Conservation (phyloP, 805 yeast genomes). For the Candida fluviatilis region DNA sequence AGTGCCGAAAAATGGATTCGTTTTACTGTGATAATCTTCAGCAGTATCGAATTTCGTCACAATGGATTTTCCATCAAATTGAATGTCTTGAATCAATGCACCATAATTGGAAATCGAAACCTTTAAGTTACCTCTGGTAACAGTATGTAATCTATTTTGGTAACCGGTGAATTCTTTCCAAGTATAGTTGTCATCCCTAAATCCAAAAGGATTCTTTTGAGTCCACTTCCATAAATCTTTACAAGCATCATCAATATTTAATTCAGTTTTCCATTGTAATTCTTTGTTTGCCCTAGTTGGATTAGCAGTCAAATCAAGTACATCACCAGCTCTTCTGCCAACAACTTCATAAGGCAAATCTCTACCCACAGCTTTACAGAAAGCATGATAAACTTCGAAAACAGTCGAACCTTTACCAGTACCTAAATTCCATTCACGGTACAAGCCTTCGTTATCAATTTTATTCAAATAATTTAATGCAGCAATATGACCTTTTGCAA, state of each 20-base stretch:
- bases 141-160: conserved; percentile 34
- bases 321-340: conserved; percentile 73
- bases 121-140: conserved; percentile 22
- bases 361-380: conserved; percentile 60
- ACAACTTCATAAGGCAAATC: conserved; percentile 62
- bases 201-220: conserved; percentile 62
- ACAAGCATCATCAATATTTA: conserved; percentile 60
- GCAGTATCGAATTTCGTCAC: conserved; percentile 37
- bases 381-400: conserved; percentile 62
- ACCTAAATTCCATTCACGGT: conserved; percentile 80
- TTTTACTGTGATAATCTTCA: conserved; percentile 21
- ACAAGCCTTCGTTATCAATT: conserved; percentile 41
- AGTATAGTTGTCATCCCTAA: conserved; percentile 25
- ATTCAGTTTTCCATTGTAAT: conserved; percentile 58
- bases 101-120: conserved; percentile 48
- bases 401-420: conserved; percentile 81
- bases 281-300: conserved; percentile 64
- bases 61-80: conserved; percentile 34
- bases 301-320: conserved; percentile 67
- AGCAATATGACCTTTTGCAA: conserved; percentile 73
- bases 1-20: conserved; percentile 57
- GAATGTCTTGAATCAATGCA: conserved; percentile 44
- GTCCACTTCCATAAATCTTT: conserved; percentile 78
- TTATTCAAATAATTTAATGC: conserved; percentile 55
- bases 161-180: conserved; percentile 29